Percentiles rank a stretch among this genome's conserved stretches.
These are phyloP conservation scores for Plantago coronopus DNA, from an alignment of 305 asterid species.

Conservation along the genomic window DNA sequence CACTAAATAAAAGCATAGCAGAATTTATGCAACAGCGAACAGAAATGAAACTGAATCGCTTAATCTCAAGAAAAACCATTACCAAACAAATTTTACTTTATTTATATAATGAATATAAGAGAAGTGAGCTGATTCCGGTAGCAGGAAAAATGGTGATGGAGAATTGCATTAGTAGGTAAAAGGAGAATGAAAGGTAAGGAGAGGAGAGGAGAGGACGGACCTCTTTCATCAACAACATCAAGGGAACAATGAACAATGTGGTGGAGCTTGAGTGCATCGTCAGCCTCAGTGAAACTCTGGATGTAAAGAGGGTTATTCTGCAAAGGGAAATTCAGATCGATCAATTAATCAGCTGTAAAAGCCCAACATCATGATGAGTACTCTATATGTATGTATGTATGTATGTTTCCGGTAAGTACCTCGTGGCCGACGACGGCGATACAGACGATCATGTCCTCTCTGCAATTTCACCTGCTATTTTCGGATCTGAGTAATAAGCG, in stretches of 20 bases:
- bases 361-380: not conserved
- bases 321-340: conserved; percentile 18
- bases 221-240: conserved; percentile 95
- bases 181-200: not conserved
- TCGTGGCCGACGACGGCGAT: conserved; percentile 99
- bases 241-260: conserved; percentile 98
- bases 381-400: too few species aligned
- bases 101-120: too few species aligned
- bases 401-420: conserved; percentile 36
- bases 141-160: too few species aligned
- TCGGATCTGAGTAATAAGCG: too few species aligned
- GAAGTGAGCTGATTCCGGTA: too few species aligned
- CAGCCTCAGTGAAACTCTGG: conserved; percentile 88
- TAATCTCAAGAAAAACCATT: too few species aligned
- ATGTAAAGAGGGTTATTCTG: conserved; percentile 95
- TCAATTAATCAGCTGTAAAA: not conserved
- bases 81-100: too few species aligned
- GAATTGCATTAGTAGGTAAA: too few species aligned
- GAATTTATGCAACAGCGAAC: too few species aligned
- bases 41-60: too few species aligned
- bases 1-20: too few species aligned
- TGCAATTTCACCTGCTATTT: not conserved
- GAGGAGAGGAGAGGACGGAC: conserved; percentile 29
- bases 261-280: conserved; percentile 93
- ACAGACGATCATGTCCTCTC: conserved; percentile 70